Evolutionary conservation across 179 eudicot species (phyloP).

Genomic region (Vitellaria paradoxa): DNA sequence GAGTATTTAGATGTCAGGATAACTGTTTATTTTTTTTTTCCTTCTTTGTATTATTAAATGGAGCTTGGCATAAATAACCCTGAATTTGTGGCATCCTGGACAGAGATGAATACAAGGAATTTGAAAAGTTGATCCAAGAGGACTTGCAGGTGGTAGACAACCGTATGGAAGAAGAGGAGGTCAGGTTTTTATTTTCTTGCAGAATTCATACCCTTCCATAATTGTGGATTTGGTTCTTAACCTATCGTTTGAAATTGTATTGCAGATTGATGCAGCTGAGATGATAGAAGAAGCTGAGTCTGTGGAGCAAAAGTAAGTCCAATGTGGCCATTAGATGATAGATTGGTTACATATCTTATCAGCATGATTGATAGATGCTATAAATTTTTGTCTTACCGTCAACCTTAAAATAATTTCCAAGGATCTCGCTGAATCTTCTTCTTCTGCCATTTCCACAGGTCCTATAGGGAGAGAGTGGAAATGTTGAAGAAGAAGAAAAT

Average conservation of each 20-base stretch:
- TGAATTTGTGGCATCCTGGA: conserved; percentile 17
- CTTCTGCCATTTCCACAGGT: conserved; percentile 33
- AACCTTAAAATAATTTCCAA: not conserved
- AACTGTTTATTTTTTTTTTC: not conserved
- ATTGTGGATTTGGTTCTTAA: not conserved
- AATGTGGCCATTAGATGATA: not conserved
- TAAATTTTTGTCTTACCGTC: not conserved
- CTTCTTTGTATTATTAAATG: not conserved
- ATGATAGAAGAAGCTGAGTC: conserved; percentile 81
- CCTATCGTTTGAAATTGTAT: conserved; percentile 12
- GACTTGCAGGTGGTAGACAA: conserved; percentile 82
- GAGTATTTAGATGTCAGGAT: not conserved
- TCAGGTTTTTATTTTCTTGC: conserved; percentile 25
- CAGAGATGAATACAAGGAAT: conserved; percentile 95
- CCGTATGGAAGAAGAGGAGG: conserved; percentile 97
- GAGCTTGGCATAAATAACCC: not conserved
- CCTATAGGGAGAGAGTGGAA: conserved; percentile 66
- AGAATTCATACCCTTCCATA: not conserved
- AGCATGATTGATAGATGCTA: not conserved
- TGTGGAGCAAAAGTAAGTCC: conserved; percentile 72
- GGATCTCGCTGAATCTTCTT: not conserved
- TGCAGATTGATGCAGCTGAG: conserved; percentile 94
- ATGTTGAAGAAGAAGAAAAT: conserved; percentile 66
- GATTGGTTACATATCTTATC: not conserved
- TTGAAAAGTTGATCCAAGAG: conserved; percentile 77